Evolutionary conservation across 257 asterid species (phyloP).

Genomic region (Echites panduratus): DNA sequence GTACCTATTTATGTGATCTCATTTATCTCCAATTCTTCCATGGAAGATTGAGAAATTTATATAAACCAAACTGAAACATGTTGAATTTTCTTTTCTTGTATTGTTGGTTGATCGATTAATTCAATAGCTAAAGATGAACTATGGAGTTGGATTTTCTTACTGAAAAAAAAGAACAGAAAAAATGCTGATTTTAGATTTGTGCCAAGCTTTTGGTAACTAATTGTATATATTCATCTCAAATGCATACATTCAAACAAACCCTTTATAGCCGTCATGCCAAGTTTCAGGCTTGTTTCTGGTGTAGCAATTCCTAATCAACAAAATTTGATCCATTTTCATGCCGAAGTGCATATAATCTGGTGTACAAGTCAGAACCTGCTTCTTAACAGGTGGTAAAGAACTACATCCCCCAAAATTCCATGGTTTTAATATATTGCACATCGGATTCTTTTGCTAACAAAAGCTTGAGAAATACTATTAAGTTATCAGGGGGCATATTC

Average conservation of each 20-base stretch:
- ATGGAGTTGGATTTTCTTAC: background rate
- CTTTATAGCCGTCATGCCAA: no score
- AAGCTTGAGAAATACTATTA: background rate
- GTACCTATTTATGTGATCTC: background rate
- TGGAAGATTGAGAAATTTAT: background rate
- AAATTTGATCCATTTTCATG: background rate
- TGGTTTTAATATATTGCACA: background rate
- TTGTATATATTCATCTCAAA: background rate
- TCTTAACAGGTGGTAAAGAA: background rate
- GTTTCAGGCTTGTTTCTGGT: background rate
- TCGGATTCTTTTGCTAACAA: background rate
- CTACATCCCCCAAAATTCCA: background rate
- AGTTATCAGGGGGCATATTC: background rate
- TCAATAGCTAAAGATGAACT: background rate
- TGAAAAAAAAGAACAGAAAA: background rate
- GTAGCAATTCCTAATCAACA: background rate
- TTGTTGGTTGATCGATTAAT: background rate
- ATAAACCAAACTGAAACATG: background rate
- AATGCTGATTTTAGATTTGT: background rate
- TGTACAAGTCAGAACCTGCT: background rate
- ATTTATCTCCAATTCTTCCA: background rate
- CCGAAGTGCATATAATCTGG: background rate
- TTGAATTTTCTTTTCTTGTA: background rate
- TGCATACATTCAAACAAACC: no score
- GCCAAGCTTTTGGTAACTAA: background rate